phyloP scores from a whole-genome alignment of 495 filamentous ascomycete species.

The Xanthoparmelia taractica region DNA sequence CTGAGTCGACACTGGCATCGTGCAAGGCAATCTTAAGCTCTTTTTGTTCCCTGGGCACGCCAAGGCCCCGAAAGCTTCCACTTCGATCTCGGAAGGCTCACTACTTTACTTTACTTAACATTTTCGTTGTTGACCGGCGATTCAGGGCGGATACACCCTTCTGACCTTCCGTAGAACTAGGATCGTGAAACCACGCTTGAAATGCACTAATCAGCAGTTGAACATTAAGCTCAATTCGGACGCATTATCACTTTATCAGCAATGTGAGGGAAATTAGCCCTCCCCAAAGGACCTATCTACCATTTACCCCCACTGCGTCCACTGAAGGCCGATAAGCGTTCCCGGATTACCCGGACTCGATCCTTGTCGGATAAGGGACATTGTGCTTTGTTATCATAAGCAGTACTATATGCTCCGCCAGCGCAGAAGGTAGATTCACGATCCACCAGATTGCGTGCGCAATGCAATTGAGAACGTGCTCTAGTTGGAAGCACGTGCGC shows the following conservation, averaged over 20 bases:
- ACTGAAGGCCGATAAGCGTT: neutral
- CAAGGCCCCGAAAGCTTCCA: neutral
- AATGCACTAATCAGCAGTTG: neutral
- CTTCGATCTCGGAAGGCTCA: neutral
- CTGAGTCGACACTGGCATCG: neutral
- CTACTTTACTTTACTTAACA: neutral
- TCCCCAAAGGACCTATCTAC: neutral
- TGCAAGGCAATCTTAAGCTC: neutral
- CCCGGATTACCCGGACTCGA: neutral
- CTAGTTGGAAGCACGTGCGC: neutral
- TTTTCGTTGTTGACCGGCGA: neutral
- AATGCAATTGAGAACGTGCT: neutral
- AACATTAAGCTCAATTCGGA: neutral
- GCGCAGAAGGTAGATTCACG: neutral
- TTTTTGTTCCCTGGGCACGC: neutral
- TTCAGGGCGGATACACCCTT: neutral
- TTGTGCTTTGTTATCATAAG: neutral
- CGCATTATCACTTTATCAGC: neutral
- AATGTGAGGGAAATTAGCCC: neutral
- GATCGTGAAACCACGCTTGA: neutral
- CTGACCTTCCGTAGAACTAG: neutral
- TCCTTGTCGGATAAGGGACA: neutral
- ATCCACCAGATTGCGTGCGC: neutral
- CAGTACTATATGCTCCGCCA: neutral
- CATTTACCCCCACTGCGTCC: neutral